Percentiles rank a stretch among this genome's conserved stretches.
Conservation (phyloP, 2,329 filamentous ascomycete genomes). For the Fusarium pininemorale region DNA sequence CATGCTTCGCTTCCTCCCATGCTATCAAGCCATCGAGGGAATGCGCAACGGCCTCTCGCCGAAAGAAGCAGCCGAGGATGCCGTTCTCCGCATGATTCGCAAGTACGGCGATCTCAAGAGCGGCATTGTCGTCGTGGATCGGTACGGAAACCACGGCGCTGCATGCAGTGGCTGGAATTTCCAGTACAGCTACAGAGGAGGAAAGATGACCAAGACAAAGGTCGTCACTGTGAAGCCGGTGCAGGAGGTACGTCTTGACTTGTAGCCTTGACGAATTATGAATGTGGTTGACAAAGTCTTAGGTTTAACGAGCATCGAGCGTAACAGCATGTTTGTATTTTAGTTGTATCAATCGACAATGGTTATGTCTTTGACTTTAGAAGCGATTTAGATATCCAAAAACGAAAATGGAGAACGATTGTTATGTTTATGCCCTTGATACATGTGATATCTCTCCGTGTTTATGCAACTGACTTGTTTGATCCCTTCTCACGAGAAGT, state of each 20-base stretch:
- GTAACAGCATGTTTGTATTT: not conserved
- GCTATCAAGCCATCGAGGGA: conserved; percentile 66
- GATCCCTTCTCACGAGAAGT: not conserved
- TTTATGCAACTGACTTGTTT: not conserved
- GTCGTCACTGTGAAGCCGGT: conserved; percentile 54
- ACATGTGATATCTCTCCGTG: not conserved
- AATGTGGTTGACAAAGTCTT: not conserved
- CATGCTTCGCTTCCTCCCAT: conserved; percentile 66
- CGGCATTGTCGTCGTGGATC: conserved; percentile 62
- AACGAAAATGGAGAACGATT: not conserved
- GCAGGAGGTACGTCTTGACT: conserved; percentile 12
- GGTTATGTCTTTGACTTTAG: not conserved
- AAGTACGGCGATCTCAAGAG: conserved; percentile 57
- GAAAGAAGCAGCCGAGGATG: conserved; percentile 59
- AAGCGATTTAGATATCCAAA: not conserved
- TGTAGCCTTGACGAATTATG: conserved; percentile 1
- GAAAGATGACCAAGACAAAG: conserved; percentile 55
- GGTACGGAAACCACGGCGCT: conserved; percentile 58
- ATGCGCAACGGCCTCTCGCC: conserved; percentile 60
- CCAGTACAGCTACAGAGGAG: conserved; percentile 61
- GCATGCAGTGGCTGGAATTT: conserved; percentile 65
- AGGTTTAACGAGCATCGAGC: conserved; percentile 2
- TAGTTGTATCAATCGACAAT: not conserved
- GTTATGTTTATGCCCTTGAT: not conserved
- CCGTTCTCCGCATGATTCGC: conserved; percentile 58